Conservation (phyloP, 345 rosid species). For the Mercurialis annua region DNA sequence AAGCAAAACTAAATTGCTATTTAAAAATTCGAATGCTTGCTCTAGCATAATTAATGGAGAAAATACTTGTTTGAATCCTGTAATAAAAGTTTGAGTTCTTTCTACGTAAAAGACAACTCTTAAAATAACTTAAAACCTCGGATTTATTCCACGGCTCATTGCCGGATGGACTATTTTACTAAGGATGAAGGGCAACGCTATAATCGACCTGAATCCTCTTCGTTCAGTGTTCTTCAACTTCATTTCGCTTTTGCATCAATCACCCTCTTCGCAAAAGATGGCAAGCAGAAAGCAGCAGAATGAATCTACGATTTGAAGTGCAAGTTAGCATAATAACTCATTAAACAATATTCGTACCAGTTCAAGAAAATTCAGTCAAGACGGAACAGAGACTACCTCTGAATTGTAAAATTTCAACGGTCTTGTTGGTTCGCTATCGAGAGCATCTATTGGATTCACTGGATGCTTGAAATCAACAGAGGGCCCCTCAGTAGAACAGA, state of each 20-base stretch:
- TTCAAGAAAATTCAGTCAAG: not conserved
- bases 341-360: not conserved
- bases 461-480: constrained; percentile 86
- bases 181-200: constrained; percentile 16
- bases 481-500: constrained; percentile 92
- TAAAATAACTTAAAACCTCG: constrained; percentile 9
- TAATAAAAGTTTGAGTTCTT: constrained; percentile 10
- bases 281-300: constrained; percentile 90
- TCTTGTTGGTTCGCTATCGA: constrained; percentile 39
- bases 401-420: constrained; percentile 79
- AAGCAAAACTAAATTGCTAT: not conserved
- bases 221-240: constrained; percentile 15
- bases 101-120: not conserved
- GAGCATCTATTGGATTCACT: constrained; percentile 54
- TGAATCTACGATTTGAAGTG: constrained; percentile 60
- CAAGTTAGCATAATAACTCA: not conserved
- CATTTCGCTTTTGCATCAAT: constrained; percentile 52
- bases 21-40: constrained; percentile 24
- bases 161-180: constrained; percentile 6
- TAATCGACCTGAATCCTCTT: constrained; percentile 4
- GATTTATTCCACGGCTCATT: constrained; percentile 25
- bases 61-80: constrained; percentile 13
- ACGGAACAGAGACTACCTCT: constrained; percentile 43
- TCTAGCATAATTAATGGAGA: not conserved
- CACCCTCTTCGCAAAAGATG: constrained; percentile 86